phyloP scores from a whole-genome alignment of 2,329 filamentous ascomycete genomes.

The Byssothecium circinans region DNA sequence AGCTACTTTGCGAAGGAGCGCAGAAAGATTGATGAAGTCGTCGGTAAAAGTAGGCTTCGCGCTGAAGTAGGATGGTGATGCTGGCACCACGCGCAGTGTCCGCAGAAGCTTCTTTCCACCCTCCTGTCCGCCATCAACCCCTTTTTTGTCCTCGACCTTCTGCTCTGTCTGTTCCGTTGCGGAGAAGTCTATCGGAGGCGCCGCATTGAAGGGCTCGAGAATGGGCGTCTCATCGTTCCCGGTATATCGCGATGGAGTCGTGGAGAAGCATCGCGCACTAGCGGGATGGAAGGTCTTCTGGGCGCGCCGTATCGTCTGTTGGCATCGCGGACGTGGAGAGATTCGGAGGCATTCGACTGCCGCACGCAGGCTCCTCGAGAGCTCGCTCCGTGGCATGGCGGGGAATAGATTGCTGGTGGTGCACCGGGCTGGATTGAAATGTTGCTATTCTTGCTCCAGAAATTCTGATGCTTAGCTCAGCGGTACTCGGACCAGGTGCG shows the following conservation, averaged over 20 bases:
- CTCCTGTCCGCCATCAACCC: conserved; percentile 16
- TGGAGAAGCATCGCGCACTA: conserved; percentile 37
- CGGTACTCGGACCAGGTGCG: no score
- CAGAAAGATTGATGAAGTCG: conserved; percentile 72
- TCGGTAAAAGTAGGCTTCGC: conserved; percentile 85
- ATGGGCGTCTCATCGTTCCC: conserved; percentile 23
- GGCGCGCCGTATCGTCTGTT: conserved; percentile 21
- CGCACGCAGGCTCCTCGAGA: conserved; percentile 31
- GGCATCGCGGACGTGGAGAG: conserved; percentile 25
- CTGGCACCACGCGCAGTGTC: conserved; percentile 71
- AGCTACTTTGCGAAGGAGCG: conserved; percentile 70
- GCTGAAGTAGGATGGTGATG: conserved; percentile 93
- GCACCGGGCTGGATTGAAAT: neutral
- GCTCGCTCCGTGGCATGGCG: conserved; percentile 37
- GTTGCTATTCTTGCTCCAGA: conserved; percentile 3
- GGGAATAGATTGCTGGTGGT: conserved; percentile 11
- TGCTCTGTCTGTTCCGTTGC: conserved; percentile 10
- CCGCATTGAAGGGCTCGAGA: conserved; percentile 43
- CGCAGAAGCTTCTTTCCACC: conserved; percentile 26
- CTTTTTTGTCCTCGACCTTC: no score
- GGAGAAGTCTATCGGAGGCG: conserved; percentile 49
- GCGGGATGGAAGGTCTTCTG: conserved; percentile 21
- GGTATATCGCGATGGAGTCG: conserved; percentile 27
- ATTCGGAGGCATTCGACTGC: conserved; percentile 28
- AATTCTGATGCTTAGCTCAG: conserved; percentile 11